Evolutionary conservation across 2,329 filamentous ascomycete genomes (phyloP).

Genomic region (Fusarium clavum): DNA sequence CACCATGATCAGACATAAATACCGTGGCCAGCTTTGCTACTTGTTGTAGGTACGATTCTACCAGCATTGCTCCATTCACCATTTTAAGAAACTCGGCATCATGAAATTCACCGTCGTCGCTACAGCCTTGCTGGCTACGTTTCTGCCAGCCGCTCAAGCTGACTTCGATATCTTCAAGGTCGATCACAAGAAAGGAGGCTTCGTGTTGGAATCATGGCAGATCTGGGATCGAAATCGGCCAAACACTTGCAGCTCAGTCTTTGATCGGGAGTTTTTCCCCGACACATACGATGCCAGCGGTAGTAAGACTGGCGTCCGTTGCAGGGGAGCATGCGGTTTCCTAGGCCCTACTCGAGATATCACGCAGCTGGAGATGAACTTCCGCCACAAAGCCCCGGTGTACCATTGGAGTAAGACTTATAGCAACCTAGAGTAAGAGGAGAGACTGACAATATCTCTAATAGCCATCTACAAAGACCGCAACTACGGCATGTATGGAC

Average conservation of each 20-base stretch:
- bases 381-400: not conserved
- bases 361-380: not conserved
- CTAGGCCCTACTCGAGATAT: not conserved
- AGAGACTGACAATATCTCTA: not conserved
- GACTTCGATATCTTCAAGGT: not conserved
- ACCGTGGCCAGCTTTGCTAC: not conserved
- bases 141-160: not conserved
- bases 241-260: not conserved
- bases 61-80: not conserved
- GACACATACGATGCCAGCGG: not conserved
- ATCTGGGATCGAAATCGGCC: not conserved
- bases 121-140: not conserved
- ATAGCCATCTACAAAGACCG: not conserved
- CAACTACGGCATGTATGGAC: slow-evolving; percentile 1
- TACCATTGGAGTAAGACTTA: not conserved
- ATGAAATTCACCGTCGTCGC: not conserved
- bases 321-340: not conserved
- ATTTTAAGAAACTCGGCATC: not conserved
- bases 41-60: not conserved
- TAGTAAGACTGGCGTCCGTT: not conserved
- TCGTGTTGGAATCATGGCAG: not conserved
- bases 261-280: not conserved
- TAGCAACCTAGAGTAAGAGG: not conserved
- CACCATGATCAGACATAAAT: not conserved
- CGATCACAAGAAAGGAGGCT: not conserved